Evolutionary conservation across 495 filamentous ascomycete genomes (phyloP), one percentile per base, ranked within the genome.

Genomic region (Elasticomyces elasticus): DNA sequence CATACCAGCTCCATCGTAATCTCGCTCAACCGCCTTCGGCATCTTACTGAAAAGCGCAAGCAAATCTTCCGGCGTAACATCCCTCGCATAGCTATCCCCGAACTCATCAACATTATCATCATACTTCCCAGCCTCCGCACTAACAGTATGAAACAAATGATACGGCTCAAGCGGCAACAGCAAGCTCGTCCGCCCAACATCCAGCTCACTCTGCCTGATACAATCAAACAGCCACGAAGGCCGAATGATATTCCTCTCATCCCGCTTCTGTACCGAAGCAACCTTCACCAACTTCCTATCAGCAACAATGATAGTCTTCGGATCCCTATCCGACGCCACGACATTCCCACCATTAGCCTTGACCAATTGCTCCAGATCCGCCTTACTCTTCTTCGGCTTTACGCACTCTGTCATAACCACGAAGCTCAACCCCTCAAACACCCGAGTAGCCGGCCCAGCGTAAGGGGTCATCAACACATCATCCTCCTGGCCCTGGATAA

Each of bases 161-260:
- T 76, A 77, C 5, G 82, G 79, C 62, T 92, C 87, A 27, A 79
- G 77, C 0, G 87, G 86, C 9, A 90, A 68, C 23, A 87, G 66
- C 24, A 81, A 71, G 30, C 75, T 76, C 0, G 74, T 64, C 23
- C 76, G 67, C 7, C 75, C 73, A 12, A 70, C 70, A 62, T 92
- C 87, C 12, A 74, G 71, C 47, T 87, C 75, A 19, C 68, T 73
- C 60, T 87, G 84, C 58, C 71, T 73, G 51, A 88, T 75, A 58
- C 86, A 92, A 65, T 96, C 89, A 28, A 90, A 73, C 11, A 96
- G 69, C 92, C 92, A 99, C 13, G 75, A 77, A 5, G 90, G 86
- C 19, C 80, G 77, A 35, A 96, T 74, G 52, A 97, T 82, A 56
- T 87, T 81, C 22, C 73, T 68, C 1, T 80, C 72, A 17, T 79